Conservation (phyloP, 805 yeast genomes). For the Candida takata region DNA sequence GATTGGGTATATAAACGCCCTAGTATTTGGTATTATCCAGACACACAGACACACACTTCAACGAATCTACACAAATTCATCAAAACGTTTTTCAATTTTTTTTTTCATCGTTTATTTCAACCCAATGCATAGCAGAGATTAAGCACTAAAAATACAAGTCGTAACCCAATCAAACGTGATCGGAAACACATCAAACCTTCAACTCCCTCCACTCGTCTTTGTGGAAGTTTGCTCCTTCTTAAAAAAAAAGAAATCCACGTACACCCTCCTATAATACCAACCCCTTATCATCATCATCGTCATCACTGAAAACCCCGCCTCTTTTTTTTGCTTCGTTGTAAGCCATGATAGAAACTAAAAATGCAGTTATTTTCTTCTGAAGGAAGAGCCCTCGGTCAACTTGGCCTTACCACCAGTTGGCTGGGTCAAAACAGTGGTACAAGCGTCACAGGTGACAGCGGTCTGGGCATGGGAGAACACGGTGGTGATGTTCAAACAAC, state of each 20-base stretch:
- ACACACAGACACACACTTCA: too few species aligned
- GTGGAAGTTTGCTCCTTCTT: too few species aligned
- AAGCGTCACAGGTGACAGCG: slow-evolving; percentile 98
- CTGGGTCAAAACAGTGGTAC: slow-evolving; percentile 96
- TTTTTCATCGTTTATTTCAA: neutral
- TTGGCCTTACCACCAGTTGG: slow-evolving; percentile 99
- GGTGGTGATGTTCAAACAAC: slow-evolving; percentile 98
- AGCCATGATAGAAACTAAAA: neutral
- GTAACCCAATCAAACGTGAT: slow-evolving; percentile 1
- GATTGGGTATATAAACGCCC: too few species aligned
- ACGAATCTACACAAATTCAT: too few species aligned
- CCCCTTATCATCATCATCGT: too few species aligned
- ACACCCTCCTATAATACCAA: too few species aligned
- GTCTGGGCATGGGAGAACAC: slow-evolving; percentile 99
- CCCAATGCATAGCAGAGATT: neutral
- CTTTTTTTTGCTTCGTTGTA: neutral
- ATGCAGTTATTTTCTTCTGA: slow-evolving; percentile 86
- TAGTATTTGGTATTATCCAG: too few species aligned
- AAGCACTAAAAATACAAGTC: slow-evolving; percentile 11
- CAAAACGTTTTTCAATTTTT: neutral
- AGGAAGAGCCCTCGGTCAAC: slow-evolving; percentile 98
- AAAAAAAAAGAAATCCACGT: too few species aligned
- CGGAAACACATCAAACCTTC: too few species aligned
- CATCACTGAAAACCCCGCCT: too few species aligned
- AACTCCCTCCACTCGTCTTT: too few species aligned